A percentile compares a stretch with the other conserved stretches of the same genome.
Evolutionary conservation across 192 early-diverging fungal species (phyloP).

Genomic region (Bifiguratus adelaidae): DNA sequence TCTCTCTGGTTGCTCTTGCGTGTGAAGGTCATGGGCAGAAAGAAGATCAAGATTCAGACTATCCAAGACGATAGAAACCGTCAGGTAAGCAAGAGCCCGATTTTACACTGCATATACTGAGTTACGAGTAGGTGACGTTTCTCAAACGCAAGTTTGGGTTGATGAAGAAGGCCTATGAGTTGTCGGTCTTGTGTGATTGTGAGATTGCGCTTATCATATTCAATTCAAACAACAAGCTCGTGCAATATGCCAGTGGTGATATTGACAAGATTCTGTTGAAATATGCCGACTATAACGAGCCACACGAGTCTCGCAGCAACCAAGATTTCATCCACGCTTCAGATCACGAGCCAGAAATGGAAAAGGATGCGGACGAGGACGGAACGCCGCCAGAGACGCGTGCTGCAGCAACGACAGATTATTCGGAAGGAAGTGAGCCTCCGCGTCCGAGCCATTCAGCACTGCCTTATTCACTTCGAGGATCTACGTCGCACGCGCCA

Average conservation of each 20-base stretch:
- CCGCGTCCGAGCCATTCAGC: too few species aligned
- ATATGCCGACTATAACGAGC: slow-evolving; percentile 58
- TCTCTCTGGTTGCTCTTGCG: too few species aligned
- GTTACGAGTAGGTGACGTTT: slow-evolving; percentile 84
- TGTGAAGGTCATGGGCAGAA: slow-evolving; percentile 79
- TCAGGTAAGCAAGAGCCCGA: slow-evolving; percentile 50
- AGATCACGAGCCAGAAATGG: not conserved
- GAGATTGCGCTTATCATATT: slow-evolving; percentile 94
- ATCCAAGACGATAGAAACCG: slow-evolving; percentile 87
- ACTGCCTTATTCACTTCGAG: too few species aligned
- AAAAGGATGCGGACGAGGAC: not conserved
- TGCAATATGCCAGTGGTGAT: slow-evolving; percentile 87
- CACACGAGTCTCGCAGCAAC: slow-evolving; percentile 24
- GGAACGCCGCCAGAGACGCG: not conserved
- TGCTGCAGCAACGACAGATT: too few species aligned
- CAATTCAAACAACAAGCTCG: slow-evolving; percentile 85
- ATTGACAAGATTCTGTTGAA: slow-evolving; percentile 88
- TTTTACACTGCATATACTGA: not conserved
- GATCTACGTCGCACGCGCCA: too few species aligned
- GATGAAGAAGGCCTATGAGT: slow-evolving; percentile 96
- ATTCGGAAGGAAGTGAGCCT: too few species aligned
- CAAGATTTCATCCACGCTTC: slow-evolving; percentile 19
- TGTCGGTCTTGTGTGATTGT: slow-evolving; percentile 89
- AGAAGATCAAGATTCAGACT: slow-evolving; percentile 89
- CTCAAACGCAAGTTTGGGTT: slow-evolving; percentile 89